Evolutionary conservation across 164 flowering plant genomes (phyloP), one percentile per base, ranked within the genome.

Genomic region (Nelumbo lutea): DNA sequence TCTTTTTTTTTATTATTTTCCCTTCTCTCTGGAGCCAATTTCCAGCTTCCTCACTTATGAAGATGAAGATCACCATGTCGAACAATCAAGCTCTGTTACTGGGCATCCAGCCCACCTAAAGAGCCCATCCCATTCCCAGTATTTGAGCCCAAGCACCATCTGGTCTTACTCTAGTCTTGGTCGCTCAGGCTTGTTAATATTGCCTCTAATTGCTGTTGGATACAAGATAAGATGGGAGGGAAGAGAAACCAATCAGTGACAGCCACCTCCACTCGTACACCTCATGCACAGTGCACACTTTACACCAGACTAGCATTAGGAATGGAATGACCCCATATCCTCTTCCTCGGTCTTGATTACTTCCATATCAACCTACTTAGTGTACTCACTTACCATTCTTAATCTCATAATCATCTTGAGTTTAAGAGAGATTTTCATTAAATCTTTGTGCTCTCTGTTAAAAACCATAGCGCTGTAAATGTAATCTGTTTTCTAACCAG

Each of bases 91-190:
- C 85, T 27, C 27, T 27, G 27, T 3, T 83, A 81, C 53, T 83
- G 89, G 87, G 63, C 77, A 45, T 50, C 83, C 60, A 64, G 72
- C 80, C 62, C 81, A 85, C 66, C 77, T 90, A 44, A 63, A 78
- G 74, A 67, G 27, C 70, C 79, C 71, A 73, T 91, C 48, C 77
- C 90, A 0, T 67, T 72, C 45, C 41, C 72, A 0, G 90, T 88
- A 15, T 80, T 70, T 51, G 81, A 84, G 76, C 90, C 97, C 41
- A 80, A 88, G 88, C 80, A 76, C 75, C 79, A 86, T 56, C 57
- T 89, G n/a, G 73, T 81, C 59, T 78, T 86, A 82, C 91, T 0
- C 64, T 91, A 43, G 84, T 87, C 66, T 38, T 85, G 8, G 97
- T 88, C 0, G 81, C 90, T 0, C 27, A 27, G 27, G 27, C 27